Conservation (phyloP, 148 eudicot genomes). For the Rhododendron williamsianum region DNA sequence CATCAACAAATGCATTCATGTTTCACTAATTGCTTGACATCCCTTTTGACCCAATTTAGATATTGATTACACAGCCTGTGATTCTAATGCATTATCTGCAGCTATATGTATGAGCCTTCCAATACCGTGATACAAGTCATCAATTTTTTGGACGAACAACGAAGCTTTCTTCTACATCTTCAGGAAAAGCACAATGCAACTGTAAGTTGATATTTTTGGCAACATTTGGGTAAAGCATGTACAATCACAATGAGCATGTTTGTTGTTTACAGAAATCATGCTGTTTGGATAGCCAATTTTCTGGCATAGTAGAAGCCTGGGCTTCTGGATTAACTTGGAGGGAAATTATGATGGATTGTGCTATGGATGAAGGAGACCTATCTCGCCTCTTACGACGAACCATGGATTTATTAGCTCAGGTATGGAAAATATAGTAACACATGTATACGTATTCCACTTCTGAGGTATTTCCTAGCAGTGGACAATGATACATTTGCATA, state of each 20-base stretch:
- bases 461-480: background rate
- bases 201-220: conserved; percentile 31
- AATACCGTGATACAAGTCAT: conserved; percentile 57
- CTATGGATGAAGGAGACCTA: conserved; percentile 99
- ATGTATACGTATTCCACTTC: background rate
- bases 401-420: conserved; percentile 86
- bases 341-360: conserved; percentile 98
- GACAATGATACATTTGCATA: background rate
- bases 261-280: conserved; percentile 64
- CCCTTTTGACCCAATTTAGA: background rate
- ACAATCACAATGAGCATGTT: conserved; percentile 3
- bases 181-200: conserved; percentile 84
- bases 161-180: conserved; percentile 61
- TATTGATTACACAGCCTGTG: conserved; percentile 3
- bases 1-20: background rate
- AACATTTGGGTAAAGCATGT: background rate
- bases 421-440: conserved; percentile 14
- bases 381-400: conserved; percentile 89
- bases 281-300: conserved; percentile 93
- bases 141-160: conserved; percentile 67
- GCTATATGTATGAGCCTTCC: conserved; percentile 86
- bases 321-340: conserved; percentile 98
- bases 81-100: conserved; percentile 33
- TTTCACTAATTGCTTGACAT: background rate
- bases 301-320: conserved; percentile 99